These are phyloP conservation scores for Fagus crenata DNA, from an alignment of 306 rosid species.

Conservation along the genomic window DNA sequence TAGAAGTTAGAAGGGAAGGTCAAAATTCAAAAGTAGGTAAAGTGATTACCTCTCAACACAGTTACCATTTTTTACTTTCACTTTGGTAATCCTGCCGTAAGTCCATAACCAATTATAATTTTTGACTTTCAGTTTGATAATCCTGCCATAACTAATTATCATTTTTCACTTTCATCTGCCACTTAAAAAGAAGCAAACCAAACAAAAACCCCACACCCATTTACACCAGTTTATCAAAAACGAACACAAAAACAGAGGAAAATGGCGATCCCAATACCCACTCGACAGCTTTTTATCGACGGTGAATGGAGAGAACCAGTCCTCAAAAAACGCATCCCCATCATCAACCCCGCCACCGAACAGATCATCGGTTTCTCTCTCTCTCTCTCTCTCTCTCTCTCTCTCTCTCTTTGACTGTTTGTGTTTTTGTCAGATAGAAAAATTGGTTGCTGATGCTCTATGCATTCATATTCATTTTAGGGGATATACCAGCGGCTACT, in stretches of 20 bases:
- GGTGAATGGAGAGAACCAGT: conserved; percentile 80
- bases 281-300: conserved; percentile 67
- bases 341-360: conserved; percentile 81
- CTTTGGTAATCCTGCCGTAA: too few species aligned
- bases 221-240: too few species aligned
- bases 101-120: too few species aligned
- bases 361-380: conserved; percentile 52
- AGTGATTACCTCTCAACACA: too few species aligned
- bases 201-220: too few species aligned
- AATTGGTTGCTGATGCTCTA: not conserved
- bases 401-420: not conserved
- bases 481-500: conserved; percentile 85
- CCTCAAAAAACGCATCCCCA: conserved; percentile 69
- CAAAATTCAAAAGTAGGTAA: too few species aligned
- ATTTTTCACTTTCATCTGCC: too few species aligned
- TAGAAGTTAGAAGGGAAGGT: too few species aligned
- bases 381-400: conserved; percentile 11
- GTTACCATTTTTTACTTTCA: too few species aligned
- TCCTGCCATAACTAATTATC: too few species aligned
- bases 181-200: too few species aligned
- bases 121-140: too few species aligned
- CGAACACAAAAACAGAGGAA: not conserved
- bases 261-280: conserved; percentile 69
- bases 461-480: conserved; percentile 30
- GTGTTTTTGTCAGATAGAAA: not conserved